A percentile compares a stretch with the other conserved stretches of the same genome.
phyloP scores from a whole-genome alignment of 2,329 filamentous ascomycete species.

The Aspergillus ochraceus region DNA sequence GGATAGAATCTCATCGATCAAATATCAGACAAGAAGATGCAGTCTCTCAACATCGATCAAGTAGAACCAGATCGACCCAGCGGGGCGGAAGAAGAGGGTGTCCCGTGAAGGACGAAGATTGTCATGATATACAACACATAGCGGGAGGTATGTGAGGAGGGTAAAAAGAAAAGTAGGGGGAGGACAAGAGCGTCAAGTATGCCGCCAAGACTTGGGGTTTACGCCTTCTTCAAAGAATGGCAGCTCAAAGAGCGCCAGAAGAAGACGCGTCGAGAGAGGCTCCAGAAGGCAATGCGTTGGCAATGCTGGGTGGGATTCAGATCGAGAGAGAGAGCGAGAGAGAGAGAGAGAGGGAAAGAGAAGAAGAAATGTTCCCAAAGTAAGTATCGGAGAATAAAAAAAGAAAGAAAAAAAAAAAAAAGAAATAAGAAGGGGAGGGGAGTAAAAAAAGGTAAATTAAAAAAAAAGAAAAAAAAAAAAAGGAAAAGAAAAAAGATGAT shows the following conservation, averaged over 20 bases:
- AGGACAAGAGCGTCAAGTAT: conserved; percentile 17
- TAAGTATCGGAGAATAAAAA: conserved; percentile 19
- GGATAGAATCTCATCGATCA: conserved; percentile 16
- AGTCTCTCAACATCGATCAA: conserved; percentile 30
- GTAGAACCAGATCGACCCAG: conserved; percentile 25
- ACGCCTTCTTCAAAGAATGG: conserved; percentile 28
- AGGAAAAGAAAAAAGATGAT: neutral
- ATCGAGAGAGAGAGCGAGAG: conserved; percentile 10
- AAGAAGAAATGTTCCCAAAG: conserved; percentile 17
- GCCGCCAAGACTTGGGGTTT: conserved; percentile 25
- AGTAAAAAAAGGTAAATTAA: neutral
- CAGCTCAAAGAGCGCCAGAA: conserved; percentile 31
- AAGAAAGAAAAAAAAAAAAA: conserved; percentile 7
- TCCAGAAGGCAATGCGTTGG: conserved; percentile 25
- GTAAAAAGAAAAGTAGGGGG: conserved; percentile 12
- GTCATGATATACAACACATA: conserved; percentile 46
- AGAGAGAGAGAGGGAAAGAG: conserved; percentile 15
- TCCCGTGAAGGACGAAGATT: conserved; percentile 38
- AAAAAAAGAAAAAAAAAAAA: conserved; percentile 9
- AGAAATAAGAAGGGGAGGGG: conserved; percentile 5
- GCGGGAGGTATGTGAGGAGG: conserved; percentile 18
- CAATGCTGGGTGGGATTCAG: conserved; percentile 21
- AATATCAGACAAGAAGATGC: conserved; percentile 18
- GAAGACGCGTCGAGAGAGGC: conserved; percentile 26
- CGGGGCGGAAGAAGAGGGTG: conserved; percentile 26